Evolutionary conservation across 2,329 filamentous ascomycete genomes (phyloP), one percentile per base, ranked within the genome.

Genomic region (Pseudogymnoascus pannorum): DNA sequence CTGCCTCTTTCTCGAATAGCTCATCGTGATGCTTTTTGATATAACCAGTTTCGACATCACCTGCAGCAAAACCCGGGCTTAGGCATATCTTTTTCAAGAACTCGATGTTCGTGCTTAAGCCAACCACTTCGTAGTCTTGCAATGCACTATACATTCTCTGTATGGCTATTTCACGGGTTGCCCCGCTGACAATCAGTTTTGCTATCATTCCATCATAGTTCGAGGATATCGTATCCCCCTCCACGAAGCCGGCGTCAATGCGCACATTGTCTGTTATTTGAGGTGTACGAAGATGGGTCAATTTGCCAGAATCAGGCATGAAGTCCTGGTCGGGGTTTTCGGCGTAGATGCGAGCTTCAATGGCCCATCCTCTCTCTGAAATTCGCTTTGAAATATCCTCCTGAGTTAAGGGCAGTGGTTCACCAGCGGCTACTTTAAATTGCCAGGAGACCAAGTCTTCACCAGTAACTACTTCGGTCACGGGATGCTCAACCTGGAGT

Each of bases 131-230:
- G 71, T 97, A 99, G 57, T 91, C 83, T 66, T 91, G 87, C 9
- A 99, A 78, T 0, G 94, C 92, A 3, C 87, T 79, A 36, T 86
- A 85, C 63, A 99, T 80, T 73, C 91, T 95, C 62, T 89, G 86
- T 58, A 99, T 87, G 3, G 92, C 91, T 24, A 89, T 87, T 71
- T 88, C 83, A 63, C 94, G 83, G 61, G 88, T 88, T 14, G 85
- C 82, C 0, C 90, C 94, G 62, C 90, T 85, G 5, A 97, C 91
- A 68, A 99, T 99, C 59, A 99, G 83, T 76, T 99, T 99, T 48
- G 94, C 91, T 67, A 99, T 96, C 94, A 99, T 99, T 26, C 94
- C 94, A 68, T 99, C 94, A 74, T 99, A 99, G 60, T 94, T 90
- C 62, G 93, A 91, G 0, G 92, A 95, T 2, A 99, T 90, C 65